Percentiles rank a stretch among this genome's conserved stretches.
These are phyloP conservation scores for Claviceps cyperi DNA, from an alignment of 2,329 filamentous ascomycete genomes.

Conservation along the genomic window DNA sequence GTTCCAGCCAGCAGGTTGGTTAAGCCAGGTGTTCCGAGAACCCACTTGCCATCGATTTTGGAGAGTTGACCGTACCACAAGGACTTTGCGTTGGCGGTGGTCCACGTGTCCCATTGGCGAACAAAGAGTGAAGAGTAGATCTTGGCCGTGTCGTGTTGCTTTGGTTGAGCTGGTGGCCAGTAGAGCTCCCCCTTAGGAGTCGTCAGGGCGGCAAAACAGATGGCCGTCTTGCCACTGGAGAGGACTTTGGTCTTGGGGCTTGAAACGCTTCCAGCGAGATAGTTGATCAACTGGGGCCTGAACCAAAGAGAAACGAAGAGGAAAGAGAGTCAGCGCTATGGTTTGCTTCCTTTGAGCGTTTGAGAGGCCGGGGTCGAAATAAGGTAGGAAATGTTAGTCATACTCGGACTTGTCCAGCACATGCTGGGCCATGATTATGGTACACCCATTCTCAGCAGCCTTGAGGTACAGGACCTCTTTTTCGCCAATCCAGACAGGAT, in stretches of 20 bases:
- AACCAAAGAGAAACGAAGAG: not conserved
- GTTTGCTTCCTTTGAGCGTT: not conserved
- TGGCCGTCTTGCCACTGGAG: constrained; percentile 32
- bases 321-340: not conserved
- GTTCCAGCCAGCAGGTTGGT: constrained; percentile 50
- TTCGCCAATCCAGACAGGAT: constrained; percentile 64
- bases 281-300: constrained; percentile 30
- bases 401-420: constrained; percentile 24
- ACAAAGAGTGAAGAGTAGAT: constrained; percentile 65
- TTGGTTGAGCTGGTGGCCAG: constrained; percentile 46
- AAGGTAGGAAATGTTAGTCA: not conserved
- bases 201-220: constrained; percentile 49
- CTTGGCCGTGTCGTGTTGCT: constrained; percentile 48
- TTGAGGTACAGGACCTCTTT: constrained; percentile 44
- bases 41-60: constrained; percentile 26
- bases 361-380: no score
- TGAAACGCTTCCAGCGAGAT: constrained; percentile 38
- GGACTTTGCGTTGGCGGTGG: constrained; percentile 51
- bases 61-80: constrained; percentile 58
- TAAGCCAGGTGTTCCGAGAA: constrained; percentile 30
- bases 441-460: constrained; percentile 30
- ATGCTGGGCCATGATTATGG: constrained; percentile 28
- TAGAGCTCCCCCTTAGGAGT: constrained; percentile 55
- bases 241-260: constrained; percentile 44
- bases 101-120: constrained; percentile 72